A percentile compares a stretch with the other conserved stretches of the same genome.
Conservation (phyloP, 106 monocot species). For the Acorus calamus region DNA sequence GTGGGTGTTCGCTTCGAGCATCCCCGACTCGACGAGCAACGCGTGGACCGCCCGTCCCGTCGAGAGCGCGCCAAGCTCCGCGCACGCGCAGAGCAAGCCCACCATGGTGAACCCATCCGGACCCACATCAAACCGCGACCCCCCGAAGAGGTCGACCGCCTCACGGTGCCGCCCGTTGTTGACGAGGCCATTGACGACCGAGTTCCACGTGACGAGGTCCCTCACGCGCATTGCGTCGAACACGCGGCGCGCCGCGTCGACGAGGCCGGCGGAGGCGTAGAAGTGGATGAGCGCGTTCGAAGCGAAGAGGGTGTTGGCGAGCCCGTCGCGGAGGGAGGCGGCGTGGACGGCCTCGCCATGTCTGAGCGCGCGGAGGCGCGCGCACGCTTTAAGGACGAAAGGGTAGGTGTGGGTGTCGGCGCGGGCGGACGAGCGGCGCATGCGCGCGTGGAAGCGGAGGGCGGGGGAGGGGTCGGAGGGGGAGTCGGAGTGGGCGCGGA, state of each 20-base stretch:
- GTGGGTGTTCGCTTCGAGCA: conserved; percentile 31
- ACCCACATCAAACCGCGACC: conserved; percentile 26
- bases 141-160: conserved; percentile 52
- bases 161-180: conserved; percentile 67
- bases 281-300: too few relatives aligned
- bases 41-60: conserved; percentile 56
- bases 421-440: conserved; percentile 16
- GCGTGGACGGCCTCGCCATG: conserved; percentile 58
- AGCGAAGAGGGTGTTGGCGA: conserved; percentile 9
- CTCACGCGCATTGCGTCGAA: conserved; percentile 47
- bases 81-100: conserved; percentile 62
- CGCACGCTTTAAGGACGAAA: conserved; percentile 75
- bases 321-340: conserved; percentile 29
- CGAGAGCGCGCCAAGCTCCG: conserved; percentile 60
- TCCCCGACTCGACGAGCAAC: conserved; percentile 36
- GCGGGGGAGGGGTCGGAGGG: conserved; percentile 33
- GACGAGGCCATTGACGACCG: conserved; percentile 69
- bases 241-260: conserved; percentile 55
- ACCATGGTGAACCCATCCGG: conserved; percentile 86
- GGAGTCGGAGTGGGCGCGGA: conserved; percentile 55
- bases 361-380: conserved; percentile 33
- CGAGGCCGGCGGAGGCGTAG: conserved; percentile 20
- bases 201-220: conserved; percentile 82
- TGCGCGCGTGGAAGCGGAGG: conserved; percentile 35
- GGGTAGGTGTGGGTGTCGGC: conserved; percentile 89